Conservation (phyloP, 495 filamentous ascomycete genomes). For the Daldinia caldariorum region DNA sequence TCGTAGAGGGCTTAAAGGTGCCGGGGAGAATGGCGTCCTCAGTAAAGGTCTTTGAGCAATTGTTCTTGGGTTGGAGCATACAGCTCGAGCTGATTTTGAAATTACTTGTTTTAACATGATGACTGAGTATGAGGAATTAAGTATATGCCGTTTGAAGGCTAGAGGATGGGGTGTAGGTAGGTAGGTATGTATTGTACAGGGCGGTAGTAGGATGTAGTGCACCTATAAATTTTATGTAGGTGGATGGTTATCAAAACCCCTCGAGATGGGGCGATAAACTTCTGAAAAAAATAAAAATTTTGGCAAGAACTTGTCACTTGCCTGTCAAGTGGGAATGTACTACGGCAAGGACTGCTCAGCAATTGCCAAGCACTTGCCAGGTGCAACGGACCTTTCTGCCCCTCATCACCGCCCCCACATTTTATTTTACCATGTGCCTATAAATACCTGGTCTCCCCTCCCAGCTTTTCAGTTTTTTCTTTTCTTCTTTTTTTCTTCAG, state of each 20-base stretch:
- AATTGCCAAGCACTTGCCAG: slow-evolving; percentile 8
- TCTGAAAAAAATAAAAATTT: slow-evolving; percentile 16
- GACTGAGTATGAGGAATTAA: slow-evolving; percentile 17
- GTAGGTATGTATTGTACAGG: not conserved
- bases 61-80: slow-evolving; percentile 42
- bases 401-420: slow-evolving; percentile 26
- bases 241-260: not conserved
- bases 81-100: slow-evolving; percentile 52
- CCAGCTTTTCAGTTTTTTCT: slow-evolving; percentile 25
- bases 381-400: slow-evolving; percentile 24
- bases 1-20: slow-evolving; percentile 43
- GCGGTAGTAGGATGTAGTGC: not conserved
- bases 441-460: slow-evolving; percentile 24
- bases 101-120: slow-evolving; percentile 59
- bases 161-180: not conserved
- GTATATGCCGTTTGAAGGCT: slow-evolving; percentile 6
- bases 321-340: not conserved
- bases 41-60: slow-evolving; percentile 44
- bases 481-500: slow-evolving; percentile 44
- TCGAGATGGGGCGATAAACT: slow-evolving; percentile 20
- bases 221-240: slow-evolving; percentile 3
- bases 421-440: too few species aligned
- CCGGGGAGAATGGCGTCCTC: slow-evolving; percentile 47
- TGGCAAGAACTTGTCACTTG: slow-evolving; percentile 9
- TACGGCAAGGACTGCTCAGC: not conserved